phyloP scores from a whole-genome alignment of 2,329 filamentous ascomycete genomes.

The Aspergillus chevalieri region DNA sequence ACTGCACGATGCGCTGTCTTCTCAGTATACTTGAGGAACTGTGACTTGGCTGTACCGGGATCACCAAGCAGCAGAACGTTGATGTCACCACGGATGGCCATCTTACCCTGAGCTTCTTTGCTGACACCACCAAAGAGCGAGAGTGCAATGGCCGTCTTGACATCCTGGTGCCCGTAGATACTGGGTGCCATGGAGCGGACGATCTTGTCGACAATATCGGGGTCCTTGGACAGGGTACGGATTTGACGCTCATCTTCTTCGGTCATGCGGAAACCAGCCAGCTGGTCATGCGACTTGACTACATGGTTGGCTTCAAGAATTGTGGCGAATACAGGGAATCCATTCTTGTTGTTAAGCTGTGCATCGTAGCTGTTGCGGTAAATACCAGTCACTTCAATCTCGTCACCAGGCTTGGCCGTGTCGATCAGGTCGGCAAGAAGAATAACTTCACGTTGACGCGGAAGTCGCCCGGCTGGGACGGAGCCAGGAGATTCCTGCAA shows the following conservation, averaged over 20 bases:
- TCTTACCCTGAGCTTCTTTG: constrained; percentile 81
- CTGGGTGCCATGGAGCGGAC: constrained; percentile 90
- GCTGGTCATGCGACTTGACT: constrained; percentile 93
- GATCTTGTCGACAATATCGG: constrained; percentile 86
- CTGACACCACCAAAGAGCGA: constrained; percentile 92
- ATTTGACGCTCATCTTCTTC: constrained; percentile 93
- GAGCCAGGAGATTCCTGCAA: constrained; percentile 96
- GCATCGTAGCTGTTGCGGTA: constrained; percentile 99
- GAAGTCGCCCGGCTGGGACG: constrained; percentile 89
- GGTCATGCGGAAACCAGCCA: constrained; percentile 90
- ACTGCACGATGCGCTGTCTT: constrained; percentile 95
- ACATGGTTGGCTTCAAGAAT: constrained; percentile 97
- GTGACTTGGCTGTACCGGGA: constrained; percentile 95
- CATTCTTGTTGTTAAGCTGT: constrained; percentile 95
- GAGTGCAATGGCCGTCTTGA: constrained; percentile 93
- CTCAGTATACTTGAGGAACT: constrained; percentile 94
- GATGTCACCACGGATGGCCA: constrained; percentile 92
- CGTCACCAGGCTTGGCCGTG: constrained; percentile 91
- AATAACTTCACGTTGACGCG: constrained; percentile 88
- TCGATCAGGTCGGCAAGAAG: constrained; percentile 96
- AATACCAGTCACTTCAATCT: constrained; percentile 93
- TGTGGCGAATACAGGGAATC: constrained; percentile 96
- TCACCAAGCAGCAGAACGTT: constrained; percentile 95
- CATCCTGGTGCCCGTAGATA: constrained; percentile 93
- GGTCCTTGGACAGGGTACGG: constrained; percentile 77